These are phyloP conservation scores for Dalbergia cochinchinensis DNA, from an alignment of 306 rosid species.

Conservation along the genomic window DNA sequence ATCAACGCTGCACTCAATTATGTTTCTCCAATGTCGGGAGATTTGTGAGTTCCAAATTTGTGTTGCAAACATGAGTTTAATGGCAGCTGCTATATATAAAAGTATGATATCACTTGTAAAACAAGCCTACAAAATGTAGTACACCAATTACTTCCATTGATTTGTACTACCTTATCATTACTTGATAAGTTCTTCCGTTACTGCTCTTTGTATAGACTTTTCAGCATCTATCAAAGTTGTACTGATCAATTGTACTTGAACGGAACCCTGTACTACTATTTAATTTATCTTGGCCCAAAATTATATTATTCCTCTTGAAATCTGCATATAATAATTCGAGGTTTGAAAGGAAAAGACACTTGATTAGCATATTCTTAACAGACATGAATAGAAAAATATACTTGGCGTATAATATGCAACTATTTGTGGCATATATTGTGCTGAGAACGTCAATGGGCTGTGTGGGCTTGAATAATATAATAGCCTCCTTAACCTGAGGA, in stretches of 20 bases:
- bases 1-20: conserved; percentile 99
- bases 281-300: background rate
- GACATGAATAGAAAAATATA: background rate
- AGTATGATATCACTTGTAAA: background rate
- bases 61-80: background rate
- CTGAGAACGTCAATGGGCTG: background rate
- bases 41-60: conserved; percentile 2
- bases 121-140: conserved; percentile 22
- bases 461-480: background rate
- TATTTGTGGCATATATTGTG: background rate
- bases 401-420: background rate
- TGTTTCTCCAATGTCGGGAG: conserved; percentile 64
- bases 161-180: conserved; percentile 42
- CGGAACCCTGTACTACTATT: conserved; percentile 43
- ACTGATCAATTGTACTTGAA: conserved; percentile 44
- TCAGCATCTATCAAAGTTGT: conserved; percentile 19
- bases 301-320: background rate
- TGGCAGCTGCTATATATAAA: conserved; percentile 3
- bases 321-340: background rate
- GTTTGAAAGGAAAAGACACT: background rate
- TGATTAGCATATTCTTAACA: background rate
- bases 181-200: background rate
- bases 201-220: background rate
- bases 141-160: conserved; percentile 20
- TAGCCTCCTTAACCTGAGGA: background rate